A percentile compares a stretch with the other conserved stretches of the same genome.
phyloP scores from a whole-genome alignment of 2,329 filamentous ascomycete species.

The Ophiostoma quercus region DNA sequence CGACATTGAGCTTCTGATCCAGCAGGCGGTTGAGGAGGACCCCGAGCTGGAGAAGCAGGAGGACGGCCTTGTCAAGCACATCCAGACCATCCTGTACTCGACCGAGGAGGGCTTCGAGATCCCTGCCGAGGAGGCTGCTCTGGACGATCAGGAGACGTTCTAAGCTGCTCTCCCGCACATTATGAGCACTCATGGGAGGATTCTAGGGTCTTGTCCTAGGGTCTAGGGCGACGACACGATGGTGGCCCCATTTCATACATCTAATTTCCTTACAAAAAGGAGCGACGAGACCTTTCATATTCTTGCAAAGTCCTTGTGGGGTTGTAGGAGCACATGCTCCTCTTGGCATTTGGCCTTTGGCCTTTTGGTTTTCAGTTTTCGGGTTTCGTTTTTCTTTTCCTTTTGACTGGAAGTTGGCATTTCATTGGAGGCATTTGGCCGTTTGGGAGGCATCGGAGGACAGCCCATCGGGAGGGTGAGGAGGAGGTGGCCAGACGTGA shows the following conservation, averaged over 20 bases:
- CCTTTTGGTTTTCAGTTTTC: background rate
- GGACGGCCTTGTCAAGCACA: conserved; percentile 85
- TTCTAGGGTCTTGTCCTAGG: background rate
- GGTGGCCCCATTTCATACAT: background rate
- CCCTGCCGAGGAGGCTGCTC: conserved; percentile 63
- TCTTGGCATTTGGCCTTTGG: background rate
- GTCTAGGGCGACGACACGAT: background rate
- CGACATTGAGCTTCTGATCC: conserved; percentile 91
- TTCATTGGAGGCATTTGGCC: background rate
- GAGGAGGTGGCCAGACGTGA: background rate
- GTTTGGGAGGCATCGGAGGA: conserved; percentile 1
- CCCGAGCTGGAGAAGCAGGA: conserved; percentile 93
- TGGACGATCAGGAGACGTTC: conserved; percentile 77
- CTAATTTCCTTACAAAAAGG: background rate
- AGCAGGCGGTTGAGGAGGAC: conserved; percentile 87
- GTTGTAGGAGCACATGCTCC: background rate
- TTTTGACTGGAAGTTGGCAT: background rate
- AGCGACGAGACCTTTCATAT: background rate
- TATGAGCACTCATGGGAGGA: no score
- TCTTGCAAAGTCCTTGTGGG: background rate
- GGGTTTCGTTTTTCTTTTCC: background rate
- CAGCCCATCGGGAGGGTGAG: background rate
- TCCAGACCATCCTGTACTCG: conserved; percentile 94
- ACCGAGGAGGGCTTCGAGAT: conserved; percentile 94
- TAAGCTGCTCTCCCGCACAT: conserved; percentile 35